These are phyloP conservation scores for Oenanthe sinensis DNA, from an alignment of 129 eudicot species.

Conservation along the genomic window DNA sequence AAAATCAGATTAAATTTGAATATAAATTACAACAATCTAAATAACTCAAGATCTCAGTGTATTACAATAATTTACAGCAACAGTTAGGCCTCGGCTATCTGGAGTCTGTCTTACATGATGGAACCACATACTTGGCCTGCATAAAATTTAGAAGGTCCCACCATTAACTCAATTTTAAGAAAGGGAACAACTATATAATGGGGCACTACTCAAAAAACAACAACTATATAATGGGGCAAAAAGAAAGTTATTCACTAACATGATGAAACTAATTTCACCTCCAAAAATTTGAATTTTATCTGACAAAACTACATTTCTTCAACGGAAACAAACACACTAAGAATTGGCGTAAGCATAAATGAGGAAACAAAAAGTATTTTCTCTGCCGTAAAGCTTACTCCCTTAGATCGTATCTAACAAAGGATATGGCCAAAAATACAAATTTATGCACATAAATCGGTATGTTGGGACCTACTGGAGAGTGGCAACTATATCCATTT, in stretches of 20 bases:
- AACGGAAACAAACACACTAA: too few relatives aligned
- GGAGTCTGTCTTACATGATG: constrained; percentile 92
- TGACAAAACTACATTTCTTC: too few relatives aligned
- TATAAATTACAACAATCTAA: not conserved
- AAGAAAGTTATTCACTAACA: too few relatives aligned
- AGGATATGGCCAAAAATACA: not conserved
- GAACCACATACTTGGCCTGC: constrained; percentile 99
- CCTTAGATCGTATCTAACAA: not conserved
- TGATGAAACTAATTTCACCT: too few relatives aligned
- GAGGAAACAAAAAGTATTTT: too few relatives aligned
- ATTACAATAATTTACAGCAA: constrained; percentile 90
- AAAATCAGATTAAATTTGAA: not conserved
- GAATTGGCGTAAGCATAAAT: too few relatives aligned
- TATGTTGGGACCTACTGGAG: not conserved
- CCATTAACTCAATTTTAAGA: not conserved
- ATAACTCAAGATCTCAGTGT: not conserved
- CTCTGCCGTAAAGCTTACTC: not conserved
- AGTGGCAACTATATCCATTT: not conserved
- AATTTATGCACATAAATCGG: not conserved
- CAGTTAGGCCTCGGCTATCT: constrained; percentile 58
- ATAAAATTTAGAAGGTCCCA: constrained; percentile 8
- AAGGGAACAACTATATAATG: not conserved
- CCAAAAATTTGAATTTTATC: too few relatives aligned
- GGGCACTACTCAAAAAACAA: not conserved
- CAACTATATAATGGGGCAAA: not conserved